Evolutionary conservation across 2,329 filamentous ascomycete genomes (phyloP).

Genomic region (Sclerotinia minor): DNA sequence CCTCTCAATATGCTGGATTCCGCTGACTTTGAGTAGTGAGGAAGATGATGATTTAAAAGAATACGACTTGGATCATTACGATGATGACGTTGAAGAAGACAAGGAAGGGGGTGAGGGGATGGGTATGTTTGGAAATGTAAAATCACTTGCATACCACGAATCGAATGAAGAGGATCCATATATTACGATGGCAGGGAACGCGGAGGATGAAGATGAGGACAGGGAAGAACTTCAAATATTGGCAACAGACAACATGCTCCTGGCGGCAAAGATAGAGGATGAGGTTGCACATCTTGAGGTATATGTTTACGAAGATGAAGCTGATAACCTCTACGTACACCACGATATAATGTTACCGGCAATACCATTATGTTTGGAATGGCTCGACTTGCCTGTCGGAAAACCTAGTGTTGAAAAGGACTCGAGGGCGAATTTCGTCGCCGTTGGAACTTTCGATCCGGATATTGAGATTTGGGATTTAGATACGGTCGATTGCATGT

Average conservation of each 20-base stretch:
- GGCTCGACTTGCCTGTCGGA: slow-evolving; percentile 88
- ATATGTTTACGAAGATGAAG: slow-evolving; percentile 93
- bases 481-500: slow-evolving; percentile 96
- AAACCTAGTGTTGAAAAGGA: slow-evolving; percentile 63
- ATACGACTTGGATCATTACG: slow-evolving; percentile 95
- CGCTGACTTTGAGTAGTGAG: slow-evolving; percentile 43
- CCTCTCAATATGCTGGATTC: slow-evolving; percentile 35
- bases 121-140: slow-evolving; percentile 94
- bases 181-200: slow-evolving; percentile 76
- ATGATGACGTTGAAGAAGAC: slow-evolving; percentile 72
- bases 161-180: slow-evolving; percentile 96
- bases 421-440: slow-evolving; percentile 83
- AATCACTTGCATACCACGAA: slow-evolving; percentile 89
- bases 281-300: slow-evolving; percentile 95
- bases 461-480: slow-evolving; percentile 99
- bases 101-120: slow-evolving; percentile 67
- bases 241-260: slow-evolving; percentile 85
- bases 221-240: slow-evolving; percentile 91
- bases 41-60: slow-evolving; percentile 90
- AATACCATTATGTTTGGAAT: slow-evolving; percentile 93
- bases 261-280: slow-evolving; percentile 93
- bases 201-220: slow-evolving; percentile 68
- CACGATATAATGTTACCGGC: slow-evolving; percentile 99
- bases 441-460: slow-evolving; percentile 94
- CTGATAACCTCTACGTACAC: slow-evolving; percentile 97